phyloP scores from a whole-genome alignment of 2,329 filamentous ascomycete species.

The Paraphoma sp. region DNA sequence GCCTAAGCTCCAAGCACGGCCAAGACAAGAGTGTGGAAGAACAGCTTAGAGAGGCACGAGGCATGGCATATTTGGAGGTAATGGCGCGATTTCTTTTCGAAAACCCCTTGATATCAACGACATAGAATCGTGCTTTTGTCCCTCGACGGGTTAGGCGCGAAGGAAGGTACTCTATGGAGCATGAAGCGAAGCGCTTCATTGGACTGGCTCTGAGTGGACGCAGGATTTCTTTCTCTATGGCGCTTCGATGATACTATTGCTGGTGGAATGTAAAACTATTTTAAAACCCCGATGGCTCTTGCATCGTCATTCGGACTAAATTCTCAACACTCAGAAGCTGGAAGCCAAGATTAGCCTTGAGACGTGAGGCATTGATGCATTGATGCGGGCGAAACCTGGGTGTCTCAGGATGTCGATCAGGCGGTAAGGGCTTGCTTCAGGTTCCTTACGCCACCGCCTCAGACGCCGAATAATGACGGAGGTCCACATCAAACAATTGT shows the following conservation, averaged over 20 bases:
- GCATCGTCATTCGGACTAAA: neutral
- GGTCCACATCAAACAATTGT: no score
- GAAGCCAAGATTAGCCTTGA: no score
- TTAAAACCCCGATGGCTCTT: constrained; percentile 4
- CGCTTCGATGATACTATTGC: constrained; percentile 17
- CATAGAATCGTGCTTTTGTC: constrained; percentile 33
- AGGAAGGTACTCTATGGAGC: constrained; percentile 37
- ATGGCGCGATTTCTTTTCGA: constrained; percentile 33
- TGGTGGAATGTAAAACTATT: constrained; percentile 44
- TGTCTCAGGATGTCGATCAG: constrained; percentile 21
- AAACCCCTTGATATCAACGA: constrained; percentile 22
- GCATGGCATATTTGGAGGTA: constrained; percentile 34
- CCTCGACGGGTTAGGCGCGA: constrained; percentile 23
- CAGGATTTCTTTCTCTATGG: constrained; percentile 26
- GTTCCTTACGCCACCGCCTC: constrained; percentile 3
- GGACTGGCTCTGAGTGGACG: constrained; percentile 39
- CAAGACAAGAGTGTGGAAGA: constrained; percentile 5
- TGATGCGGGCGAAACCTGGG: constrained; percentile 10
- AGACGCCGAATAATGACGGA: no score
- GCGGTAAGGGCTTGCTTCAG: constrained; percentile 19
- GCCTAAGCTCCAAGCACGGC: constrained; percentile 23
- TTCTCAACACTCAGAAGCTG: neutral
- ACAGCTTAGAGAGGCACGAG: neutral
- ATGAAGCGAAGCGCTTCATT: constrained; percentile 43
- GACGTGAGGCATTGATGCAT: constrained; percentile 1